Base-by-base conservation (phyloP, 2,329 filamentous ascomycete genomes). In the Clarireedia hainanense region DNA sequence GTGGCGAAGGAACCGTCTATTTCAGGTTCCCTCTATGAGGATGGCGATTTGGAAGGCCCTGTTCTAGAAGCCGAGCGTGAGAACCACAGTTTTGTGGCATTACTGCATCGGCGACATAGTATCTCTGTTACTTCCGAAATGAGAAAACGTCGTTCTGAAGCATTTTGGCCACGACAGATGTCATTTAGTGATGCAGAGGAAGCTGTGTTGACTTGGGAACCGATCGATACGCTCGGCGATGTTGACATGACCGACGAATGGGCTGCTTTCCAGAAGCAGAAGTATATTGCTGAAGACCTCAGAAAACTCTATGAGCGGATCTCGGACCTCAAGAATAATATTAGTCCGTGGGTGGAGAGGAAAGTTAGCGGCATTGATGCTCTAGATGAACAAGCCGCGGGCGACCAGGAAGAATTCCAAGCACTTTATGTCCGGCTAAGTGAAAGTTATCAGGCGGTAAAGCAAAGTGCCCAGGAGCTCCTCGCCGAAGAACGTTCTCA, bases 161-260 rank as follows among this genome's bases (percentile, higher is more conserved):
- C 76, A 27, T 80, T 80, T 56, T 89, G 85, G 80, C 81, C 86
- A 1, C 82, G 87, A 1, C 80, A 86, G 45, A 76, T 91, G 60
- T 91, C 87, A 4, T 91, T 91, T 68, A 84, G 85, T 57, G 78
- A 85, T 46, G 88, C 85, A 1, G 86, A 89, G 70, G 85, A 90
- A 58, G 86, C 84, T n/a, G 73, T 91, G 6, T 72, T 91, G 1
- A 75, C 73, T 15, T 91, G 87, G 86, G 74, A 80, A 5, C 77
- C 80, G 48, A 70, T 85, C 26, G 69, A 75, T 4, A 72, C 74
- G 54, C 58, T 77, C 2, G 59, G 65, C 3, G 68, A 72, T 30
- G 69, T 64, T 10, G 67, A 64, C 10, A 62, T 64, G 6, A 40
- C 47, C 17, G 64, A 68, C 47, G 64, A 68, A 2, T 68, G 63